Evolutionary conservation across 1,284 basidiomycete genomes (phyloP).

Genomic region (Paramarasmius palmivorus): DNA sequence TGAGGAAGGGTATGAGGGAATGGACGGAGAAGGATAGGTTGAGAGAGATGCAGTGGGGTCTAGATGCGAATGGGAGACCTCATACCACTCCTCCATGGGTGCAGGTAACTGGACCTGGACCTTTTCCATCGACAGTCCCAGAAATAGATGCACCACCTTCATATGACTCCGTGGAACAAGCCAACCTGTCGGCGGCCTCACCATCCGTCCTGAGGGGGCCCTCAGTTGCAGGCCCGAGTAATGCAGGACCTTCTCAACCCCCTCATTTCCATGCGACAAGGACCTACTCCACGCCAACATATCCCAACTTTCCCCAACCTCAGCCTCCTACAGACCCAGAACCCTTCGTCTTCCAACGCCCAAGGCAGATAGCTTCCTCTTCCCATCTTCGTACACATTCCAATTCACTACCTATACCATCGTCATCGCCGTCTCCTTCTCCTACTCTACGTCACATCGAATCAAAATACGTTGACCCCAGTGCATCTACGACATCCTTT

Average conservation of each 20-base stretch:
- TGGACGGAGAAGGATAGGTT: no score
- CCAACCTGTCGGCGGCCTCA: background rate
- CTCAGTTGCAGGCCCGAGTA: background rate
- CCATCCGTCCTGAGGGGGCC: background rate
- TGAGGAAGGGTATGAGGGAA: no score
- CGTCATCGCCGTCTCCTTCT: background rate
- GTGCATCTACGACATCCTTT: background rate
- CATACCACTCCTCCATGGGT: no score
- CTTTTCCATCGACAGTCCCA: no score
- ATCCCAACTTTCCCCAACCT: background rate
- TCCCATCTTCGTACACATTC: no score
- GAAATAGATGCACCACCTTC: background rate
- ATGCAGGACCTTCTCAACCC: background rate
- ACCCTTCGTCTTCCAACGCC: no score
- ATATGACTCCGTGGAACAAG: background rate
- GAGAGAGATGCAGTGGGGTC: no score
- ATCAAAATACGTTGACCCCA: background rate
- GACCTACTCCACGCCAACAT: background rate
- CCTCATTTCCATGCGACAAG: background rate
- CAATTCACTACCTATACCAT: background rate
- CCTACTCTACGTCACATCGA: background rate
- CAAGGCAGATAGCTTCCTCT: no score
- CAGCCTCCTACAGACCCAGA: background rate
- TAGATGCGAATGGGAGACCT: no score
- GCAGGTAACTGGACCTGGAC: no score